Conservation (phyloP, 2,329 filamentous ascomycete genomes). For the Mariannaea sp. region DNA sequence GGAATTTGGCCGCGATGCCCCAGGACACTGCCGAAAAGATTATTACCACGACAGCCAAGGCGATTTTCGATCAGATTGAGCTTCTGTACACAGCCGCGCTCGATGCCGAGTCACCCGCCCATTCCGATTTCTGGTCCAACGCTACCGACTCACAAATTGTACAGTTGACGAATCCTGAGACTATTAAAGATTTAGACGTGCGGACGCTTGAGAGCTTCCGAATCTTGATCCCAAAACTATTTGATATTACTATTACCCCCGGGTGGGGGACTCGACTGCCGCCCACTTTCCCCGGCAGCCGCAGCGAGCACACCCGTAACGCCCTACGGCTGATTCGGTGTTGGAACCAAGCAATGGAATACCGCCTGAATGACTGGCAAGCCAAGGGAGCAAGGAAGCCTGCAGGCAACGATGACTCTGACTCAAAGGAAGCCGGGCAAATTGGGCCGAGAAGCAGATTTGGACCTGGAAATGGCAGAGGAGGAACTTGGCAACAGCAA, state of each 20-base stretch:
- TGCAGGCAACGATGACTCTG: conserved; percentile 36
- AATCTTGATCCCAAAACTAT: conserved; percentile 55
- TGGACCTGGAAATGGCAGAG: conserved; percentile 22
- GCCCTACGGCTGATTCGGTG: conserved; percentile 54
- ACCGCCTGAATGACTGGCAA: conserved; percentile 51
- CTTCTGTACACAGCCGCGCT: conserved; percentile 51
- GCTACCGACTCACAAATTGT: conserved; percentile 35
- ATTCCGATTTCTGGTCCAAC: conserved; percentile 49
- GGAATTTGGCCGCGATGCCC: conserved; percentile 56
- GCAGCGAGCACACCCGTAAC: conserved; percentile 60
- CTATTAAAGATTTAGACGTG: conserved; percentile 32
- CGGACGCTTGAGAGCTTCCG: conserved; percentile 51
- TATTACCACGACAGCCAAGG: conserved; percentile 44
- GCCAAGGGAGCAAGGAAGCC: conserved; percentile 49
- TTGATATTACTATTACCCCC: conserved; percentile 60
- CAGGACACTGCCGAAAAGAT: conserved; percentile 43
- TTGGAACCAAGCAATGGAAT: conserved; percentile 56
- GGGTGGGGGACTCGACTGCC: conserved; percentile 54
- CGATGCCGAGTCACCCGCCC: conserved; percentile 50
- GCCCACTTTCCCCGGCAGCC: conserved; percentile 51
- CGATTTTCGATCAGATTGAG: conserved; percentile 54
- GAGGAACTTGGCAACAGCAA: background rate
- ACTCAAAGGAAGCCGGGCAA: conserved; percentile 11
- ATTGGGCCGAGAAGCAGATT: conserved; percentile 10
- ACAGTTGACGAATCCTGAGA: conserved; percentile 33